Evolutionary conservation across 257 asterid genomes (phyloP).

Genomic region (Prunella vulgaris): DNA sequence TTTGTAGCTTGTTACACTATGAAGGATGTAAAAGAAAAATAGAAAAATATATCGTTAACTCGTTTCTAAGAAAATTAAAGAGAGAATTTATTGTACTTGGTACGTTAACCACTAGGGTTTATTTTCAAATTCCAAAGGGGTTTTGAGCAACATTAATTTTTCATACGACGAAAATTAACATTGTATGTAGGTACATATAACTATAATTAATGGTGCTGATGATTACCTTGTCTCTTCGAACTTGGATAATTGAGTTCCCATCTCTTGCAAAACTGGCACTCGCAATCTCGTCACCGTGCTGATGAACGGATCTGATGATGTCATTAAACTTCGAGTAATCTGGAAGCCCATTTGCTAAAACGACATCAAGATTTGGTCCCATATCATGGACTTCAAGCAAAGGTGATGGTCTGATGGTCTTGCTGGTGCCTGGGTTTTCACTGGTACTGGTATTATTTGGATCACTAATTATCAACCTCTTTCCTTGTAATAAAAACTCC

Average conservation of each 20-base stretch:
- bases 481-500: slow-evolving; percentile 18
- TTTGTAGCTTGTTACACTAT: too few relatives aligned
- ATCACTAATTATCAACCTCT: background rate
- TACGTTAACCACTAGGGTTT: too few relatives aligned
- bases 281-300: slow-evolving; percentile 37
- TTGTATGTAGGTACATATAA: background rate
- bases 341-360: slow-evolving; percentile 25
- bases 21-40: too few relatives aligned
- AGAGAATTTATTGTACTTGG: too few relatives aligned
- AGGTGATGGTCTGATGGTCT: slow-evolving; percentile 5
- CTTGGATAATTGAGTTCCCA: slow-evolving; percentile 40
- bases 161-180: too few relatives aligned
- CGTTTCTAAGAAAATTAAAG: too few relatives aligned
- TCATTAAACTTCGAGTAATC: slow-evolving; percentile 28
- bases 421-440: slow-evolving; percentile 8
- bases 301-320: slow-evolving; percentile 25
- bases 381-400: slow-evolving; percentile 40
- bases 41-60: too few relatives aligned
- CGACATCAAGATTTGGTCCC: slow-evolving; percentile 33
- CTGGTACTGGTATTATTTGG: background rate
- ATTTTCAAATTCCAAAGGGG: too few relatives aligned
- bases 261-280: slow-evolving; percentile 33
- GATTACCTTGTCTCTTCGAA: slow-evolving; percentile 36
- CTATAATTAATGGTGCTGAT: too few relatives aligned
- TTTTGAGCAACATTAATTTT: too few relatives aligned